phyloP scores from a whole-genome alignment of 2,329 filamentous ascomycete species.

The Zasmidium citrigriseum region DNA sequence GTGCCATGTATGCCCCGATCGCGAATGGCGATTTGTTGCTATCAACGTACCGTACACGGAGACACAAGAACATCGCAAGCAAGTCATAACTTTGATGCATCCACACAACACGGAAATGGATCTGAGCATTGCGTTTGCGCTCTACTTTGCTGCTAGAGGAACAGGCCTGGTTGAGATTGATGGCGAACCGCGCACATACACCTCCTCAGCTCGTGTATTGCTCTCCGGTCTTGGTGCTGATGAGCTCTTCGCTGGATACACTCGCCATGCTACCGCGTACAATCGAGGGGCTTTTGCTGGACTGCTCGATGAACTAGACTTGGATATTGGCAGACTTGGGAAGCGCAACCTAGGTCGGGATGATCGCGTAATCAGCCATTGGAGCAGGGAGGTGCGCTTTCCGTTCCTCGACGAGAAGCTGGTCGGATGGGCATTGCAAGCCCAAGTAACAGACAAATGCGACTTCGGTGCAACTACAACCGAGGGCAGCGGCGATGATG shows the following conservation, averaged over 20 bases:
- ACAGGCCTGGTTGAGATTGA: conserved; percentile 37
- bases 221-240: conserved; percentile 93
- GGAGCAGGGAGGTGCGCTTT: conserved; percentile 85
- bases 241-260: conserved; percentile 93
- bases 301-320: conserved; percentile 76
- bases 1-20: conserved; percentile 63
- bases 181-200: conserved; percentile 48
- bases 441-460: conserved; percentile 81
- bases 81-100: conserved; percentile 75
- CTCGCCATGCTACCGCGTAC: conserved; percentile 78
- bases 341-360: conserved; percentile 95
- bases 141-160: conserved; percentile 93
- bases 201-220: conserved; percentile 75
- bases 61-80: conserved; percentile 66
- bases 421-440: conserved; percentile 74
- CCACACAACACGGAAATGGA: conserved; percentile 99
- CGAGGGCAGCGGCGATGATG: conserved; percentile 17
- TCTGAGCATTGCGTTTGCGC: conserved; percentile 84
- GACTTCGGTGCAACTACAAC: conserved; percentile 59
- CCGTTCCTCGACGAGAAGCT: conserved; percentile 88
- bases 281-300: conserved; percentile 67
- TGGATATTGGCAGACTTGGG: conserved; percentile 83
- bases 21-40: conserved; percentile 81
- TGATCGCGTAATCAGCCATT: conserved; percentile 86
- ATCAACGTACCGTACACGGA: conserved; percentile 82